Percentiles rank a stretch among this genome's conserved stretches.
Evolutionary conservation across 1,284 basidiomycete genomes (phyloP).

Genomic region (Microbotryum saponariae): DNA sequence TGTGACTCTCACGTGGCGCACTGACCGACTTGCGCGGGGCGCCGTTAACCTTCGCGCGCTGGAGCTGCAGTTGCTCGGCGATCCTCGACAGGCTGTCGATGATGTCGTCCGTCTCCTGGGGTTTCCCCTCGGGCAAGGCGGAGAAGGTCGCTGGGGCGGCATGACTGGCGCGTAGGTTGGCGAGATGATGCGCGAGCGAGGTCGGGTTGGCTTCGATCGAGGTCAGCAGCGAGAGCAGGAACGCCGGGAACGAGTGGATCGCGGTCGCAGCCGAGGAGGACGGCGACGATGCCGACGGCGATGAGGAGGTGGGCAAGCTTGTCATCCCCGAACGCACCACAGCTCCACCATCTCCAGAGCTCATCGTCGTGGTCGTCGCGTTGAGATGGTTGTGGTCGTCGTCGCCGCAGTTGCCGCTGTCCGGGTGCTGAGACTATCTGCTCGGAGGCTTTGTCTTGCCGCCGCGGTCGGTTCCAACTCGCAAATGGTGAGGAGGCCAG

Average conservation of each 20-base stretch:
- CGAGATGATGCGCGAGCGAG: conserved; percentile 27
- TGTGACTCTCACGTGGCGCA: not conserved
- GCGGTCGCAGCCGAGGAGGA: conserved; percentile 10
- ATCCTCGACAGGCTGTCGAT: conserved; percentile 16
- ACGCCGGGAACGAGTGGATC: conserved; percentile 30
- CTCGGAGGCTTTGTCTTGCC: too few species aligned
- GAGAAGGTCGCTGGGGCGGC: conserved; percentile 24
- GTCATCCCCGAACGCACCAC: too few species aligned
- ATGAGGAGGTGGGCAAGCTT: too few species aligned
- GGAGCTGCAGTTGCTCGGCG: conserved; percentile 14
- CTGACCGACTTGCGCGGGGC: not conserved
- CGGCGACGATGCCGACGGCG: not conserved
- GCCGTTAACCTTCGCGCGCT: not conserved
- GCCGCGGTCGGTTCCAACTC: too few species aligned
- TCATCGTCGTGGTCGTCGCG: too few species aligned
- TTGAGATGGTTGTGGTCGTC: too few species aligned
- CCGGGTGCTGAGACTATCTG: too few species aligned
- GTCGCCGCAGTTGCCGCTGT: too few species aligned
- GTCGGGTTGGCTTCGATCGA: conserved; percentile 34
- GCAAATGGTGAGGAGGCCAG: too few species aligned
- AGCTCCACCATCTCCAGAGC: too few species aligned
- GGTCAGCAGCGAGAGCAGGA: conserved; percentile 36
- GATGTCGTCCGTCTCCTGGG: conserved; percentile 31
- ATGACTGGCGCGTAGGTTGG: conserved; percentile 18
- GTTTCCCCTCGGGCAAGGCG: conserved; percentile 12